Conservation (phyloP, 75 land plant genomes). For the Pinus tabuliformis region DNA sequence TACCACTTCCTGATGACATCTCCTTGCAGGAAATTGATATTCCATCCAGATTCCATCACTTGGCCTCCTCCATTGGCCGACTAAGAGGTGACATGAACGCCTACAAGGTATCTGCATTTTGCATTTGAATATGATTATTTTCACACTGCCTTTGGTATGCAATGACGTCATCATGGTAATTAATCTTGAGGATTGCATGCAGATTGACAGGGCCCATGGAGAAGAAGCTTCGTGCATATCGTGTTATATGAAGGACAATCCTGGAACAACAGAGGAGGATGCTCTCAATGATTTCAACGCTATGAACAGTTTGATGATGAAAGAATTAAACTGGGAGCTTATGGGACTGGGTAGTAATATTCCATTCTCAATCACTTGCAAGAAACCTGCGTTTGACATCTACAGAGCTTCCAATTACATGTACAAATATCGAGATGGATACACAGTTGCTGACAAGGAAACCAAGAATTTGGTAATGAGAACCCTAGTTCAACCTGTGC, state of each 20-base stretch:
- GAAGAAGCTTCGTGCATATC: neutral
- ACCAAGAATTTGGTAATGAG: neutral
- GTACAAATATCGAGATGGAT: neutral
- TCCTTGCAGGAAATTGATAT: neutral
- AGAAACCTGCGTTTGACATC: neutral
- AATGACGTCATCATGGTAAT: neutral
- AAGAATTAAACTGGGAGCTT: neutral
- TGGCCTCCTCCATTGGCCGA: neutral
- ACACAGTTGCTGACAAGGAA: neutral
- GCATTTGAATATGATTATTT: neutral
- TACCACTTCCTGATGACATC: neutral
- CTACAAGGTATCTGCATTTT: neutral
- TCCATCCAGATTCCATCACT: neutral
- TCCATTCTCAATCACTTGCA: neutral
- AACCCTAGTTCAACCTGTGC: too few species aligned
- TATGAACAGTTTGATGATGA: neutral
- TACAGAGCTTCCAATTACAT: neutral
- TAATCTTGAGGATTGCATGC: neutral
- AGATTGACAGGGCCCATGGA: neutral
- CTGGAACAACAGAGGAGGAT: neutral
- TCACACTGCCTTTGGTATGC: neutral
- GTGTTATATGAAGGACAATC: neutral
- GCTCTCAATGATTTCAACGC: neutral
- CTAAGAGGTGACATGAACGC: neutral
- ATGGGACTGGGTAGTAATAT: neutral